These are phyloP conservation scores for Scheffersomyces parashehatae DNA, from an alignment of 1,139 yeast species.

Conservation along the genomic window DNA sequence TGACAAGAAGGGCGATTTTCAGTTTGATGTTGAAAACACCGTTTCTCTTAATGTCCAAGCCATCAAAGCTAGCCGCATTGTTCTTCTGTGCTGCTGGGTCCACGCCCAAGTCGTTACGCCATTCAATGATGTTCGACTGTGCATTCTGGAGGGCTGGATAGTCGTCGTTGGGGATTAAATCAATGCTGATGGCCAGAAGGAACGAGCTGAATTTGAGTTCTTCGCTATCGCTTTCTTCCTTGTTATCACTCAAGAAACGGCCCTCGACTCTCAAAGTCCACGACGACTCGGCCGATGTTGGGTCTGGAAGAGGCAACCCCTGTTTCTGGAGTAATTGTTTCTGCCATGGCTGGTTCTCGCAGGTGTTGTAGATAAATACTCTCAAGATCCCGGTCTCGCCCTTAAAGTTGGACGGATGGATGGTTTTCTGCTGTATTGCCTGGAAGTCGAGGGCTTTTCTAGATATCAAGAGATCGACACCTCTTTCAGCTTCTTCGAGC, in stretches of 20 bases:
- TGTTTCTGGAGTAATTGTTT: constrained; percentile 35
- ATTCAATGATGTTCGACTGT: constrained; percentile 40
- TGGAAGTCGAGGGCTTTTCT: constrained; percentile 85
- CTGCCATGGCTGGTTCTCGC: constrained; percentile 94
- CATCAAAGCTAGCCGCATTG: constrained; percentile 58
- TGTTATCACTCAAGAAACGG: constrained; percentile 49
- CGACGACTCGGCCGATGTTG: constrained; percentile 43
- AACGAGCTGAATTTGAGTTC: constrained; percentile 68
- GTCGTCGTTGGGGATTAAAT: constrained; percentile 52
- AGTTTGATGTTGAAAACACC: constrained; percentile 70
- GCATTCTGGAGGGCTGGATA: constrained; percentile 37
- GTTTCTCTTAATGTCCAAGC: constrained; percentile 78
- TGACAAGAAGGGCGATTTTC: constrained; percentile 77
- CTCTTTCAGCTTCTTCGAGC: constrained; percentile 74
- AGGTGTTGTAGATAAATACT: constrained; percentile 78
- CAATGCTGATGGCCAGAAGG: constrained; percentile 81
- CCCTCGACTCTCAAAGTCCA: constrained; percentile 95
- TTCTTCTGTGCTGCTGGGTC: constrained; percentile 7
- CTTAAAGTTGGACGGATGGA: constrained; percentile 44
- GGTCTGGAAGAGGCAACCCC: constrained; percentile 21
- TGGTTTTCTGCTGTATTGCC: constrained; percentile 58
- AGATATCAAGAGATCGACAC: constrained; percentile 76
- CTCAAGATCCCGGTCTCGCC: constrained; percentile 62
- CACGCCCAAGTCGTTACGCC: constrained; percentile 31
- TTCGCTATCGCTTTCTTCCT: constrained; percentile 28